A percentile compares a stretch with the other conserved stretches of the same genome.
Evolutionary conservation across 1,284 basidiomycete genomes (phyloP).

Genomic region (Leccinum fallax): DNA sequence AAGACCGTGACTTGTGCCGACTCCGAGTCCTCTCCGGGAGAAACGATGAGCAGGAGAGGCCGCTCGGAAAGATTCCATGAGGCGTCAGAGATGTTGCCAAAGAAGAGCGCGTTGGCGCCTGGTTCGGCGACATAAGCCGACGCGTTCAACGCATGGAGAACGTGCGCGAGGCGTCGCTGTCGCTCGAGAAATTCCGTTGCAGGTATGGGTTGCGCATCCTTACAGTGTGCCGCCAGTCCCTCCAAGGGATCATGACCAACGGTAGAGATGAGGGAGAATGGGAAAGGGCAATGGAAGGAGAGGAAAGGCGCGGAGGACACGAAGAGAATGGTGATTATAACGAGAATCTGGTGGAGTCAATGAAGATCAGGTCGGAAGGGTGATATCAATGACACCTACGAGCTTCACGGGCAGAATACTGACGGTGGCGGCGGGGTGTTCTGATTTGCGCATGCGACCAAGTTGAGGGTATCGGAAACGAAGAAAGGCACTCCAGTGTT

Average conservation of each 20-base stretch:
- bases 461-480: neutral
- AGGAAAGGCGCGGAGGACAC: constrained; percentile 8
- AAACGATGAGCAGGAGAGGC: constrained; percentile 71
- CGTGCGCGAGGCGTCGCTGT: constrained; percentile 54
- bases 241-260: constrained; percentile 32
- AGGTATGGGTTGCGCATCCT: constrained; percentile 50
- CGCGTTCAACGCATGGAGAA: constrained; percentile 51
- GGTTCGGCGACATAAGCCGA: constrained; percentile 77
- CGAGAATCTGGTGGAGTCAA: constrained; percentile 13
- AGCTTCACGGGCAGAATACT: constrained; percentile 7
- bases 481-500: too few species aligned
- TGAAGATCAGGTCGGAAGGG: constrained; percentile 1
- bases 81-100: constrained; percentile 63
- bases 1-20: constrained; percentile 58
- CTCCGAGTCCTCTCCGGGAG: constrained; percentile 41
- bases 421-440: neutral
- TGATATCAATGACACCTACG: constrained; percentile 12
- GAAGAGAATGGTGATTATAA: constrained; percentile 10
- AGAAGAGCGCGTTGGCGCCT: constrained; percentile 71
- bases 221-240: constrained; percentile 52
- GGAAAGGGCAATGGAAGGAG: neutral
- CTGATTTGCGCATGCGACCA: constrained; percentile 13
- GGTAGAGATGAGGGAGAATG: neutral
- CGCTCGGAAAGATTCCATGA: constrained; percentile 78
- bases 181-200: constrained; percentile 51